Evolutionary conservation across 768 basidiomycete species (phyloP).

Genomic region (Galerina marginata): DNA sequence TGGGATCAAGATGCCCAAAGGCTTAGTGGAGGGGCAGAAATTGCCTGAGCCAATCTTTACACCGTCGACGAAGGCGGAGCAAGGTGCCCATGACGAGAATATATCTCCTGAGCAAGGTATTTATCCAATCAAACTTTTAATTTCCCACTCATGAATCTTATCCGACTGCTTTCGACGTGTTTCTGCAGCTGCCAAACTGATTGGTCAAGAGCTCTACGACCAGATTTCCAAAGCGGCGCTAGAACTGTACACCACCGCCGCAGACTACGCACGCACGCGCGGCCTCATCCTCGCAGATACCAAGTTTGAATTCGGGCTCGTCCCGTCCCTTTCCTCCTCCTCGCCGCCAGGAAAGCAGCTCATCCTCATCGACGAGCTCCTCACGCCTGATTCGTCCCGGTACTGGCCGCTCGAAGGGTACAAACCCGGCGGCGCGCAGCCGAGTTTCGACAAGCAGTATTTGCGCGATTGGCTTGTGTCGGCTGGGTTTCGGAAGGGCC

Average conservation of each 20-base stretch:
- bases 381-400: slow-evolving; percentile 96
- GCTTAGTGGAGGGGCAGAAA: slow-evolving; percentile 84
- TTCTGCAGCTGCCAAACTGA: slow-evolving; percentile 61
- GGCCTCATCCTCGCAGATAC: slow-evolving; percentile 97
- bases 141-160: no score
- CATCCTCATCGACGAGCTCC: slow-evolving; percentile 93
- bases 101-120: slow-evolving; percentile 83
- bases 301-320: slow-evolving; percentile 96
- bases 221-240: slow-evolving; percentile 66
- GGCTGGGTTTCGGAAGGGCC: slow-evolving; percentile 75
- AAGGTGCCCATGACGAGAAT: slow-evolving; percentile 95
- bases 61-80: slow-evolving; percentile 95
- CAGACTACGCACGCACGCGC: slow-evolving; percentile 69
- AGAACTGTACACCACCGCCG: slow-evolving; percentile 74
- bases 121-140: neutral
- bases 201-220: slow-evolving; percentile 69
- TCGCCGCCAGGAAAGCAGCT: slow-evolving; percentile 48
- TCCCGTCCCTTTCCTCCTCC: slow-evolving; percentile 43
- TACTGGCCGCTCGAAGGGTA: slow-evolving; percentile 91
- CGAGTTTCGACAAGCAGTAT: slow-evolving; percentile 97
- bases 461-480: slow-evolving; percentile 86
- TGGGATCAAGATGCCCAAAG: slow-evolving; percentile 75
- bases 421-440: slow-evolving; percentile 73
- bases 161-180: no score
- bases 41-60: slow-evolving; percentile 89